Evolutionary conservation across 2,329 filamentous ascomycete genomes (phyloP).

Genomic region (Parafenestella ontariensis): DNA sequence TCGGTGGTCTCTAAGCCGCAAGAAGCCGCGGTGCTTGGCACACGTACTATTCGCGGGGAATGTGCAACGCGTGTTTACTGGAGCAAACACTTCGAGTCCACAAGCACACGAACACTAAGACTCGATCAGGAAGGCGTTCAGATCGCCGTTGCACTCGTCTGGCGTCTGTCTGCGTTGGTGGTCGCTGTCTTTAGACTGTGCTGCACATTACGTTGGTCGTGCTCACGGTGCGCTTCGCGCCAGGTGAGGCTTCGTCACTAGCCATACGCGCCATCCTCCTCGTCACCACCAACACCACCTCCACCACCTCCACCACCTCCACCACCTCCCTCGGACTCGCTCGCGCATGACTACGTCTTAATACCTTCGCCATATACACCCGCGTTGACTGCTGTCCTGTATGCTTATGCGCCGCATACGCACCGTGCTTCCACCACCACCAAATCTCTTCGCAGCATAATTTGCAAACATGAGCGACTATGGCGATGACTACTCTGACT

Average conservation of each 20-base stretch:
- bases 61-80: constrained; percentile 23
- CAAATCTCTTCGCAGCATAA: constrained; percentile 9
- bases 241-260: neutral
- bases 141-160: neutral
- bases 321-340: neutral
- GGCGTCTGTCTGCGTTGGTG: constrained; percentile 1
- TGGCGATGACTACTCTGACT: constrained; percentile 48
- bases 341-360: neutral
- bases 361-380: neutral
- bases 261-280: neutral
- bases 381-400: neutral
- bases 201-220: constrained; percentile 8
- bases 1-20: constrained; percentile 35
- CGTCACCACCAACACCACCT: neutral
- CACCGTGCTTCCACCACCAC: neutral
- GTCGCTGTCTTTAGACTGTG: constrained; percentile 2
- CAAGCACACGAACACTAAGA: neutral
- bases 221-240: constrained; percentile 11
- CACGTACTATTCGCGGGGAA: constrained; percentile 24
- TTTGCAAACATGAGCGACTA: constrained; percentile 50
- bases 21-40: constrained; percentile 31
- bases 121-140: constrained; percentile 10
- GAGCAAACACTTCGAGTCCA: constrained; percentile 11
- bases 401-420: neutral
- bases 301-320: neutral